Conservation (phyloP, 2,329 filamentous ascomycete species). For the Rhinocladiella similis region DNA sequence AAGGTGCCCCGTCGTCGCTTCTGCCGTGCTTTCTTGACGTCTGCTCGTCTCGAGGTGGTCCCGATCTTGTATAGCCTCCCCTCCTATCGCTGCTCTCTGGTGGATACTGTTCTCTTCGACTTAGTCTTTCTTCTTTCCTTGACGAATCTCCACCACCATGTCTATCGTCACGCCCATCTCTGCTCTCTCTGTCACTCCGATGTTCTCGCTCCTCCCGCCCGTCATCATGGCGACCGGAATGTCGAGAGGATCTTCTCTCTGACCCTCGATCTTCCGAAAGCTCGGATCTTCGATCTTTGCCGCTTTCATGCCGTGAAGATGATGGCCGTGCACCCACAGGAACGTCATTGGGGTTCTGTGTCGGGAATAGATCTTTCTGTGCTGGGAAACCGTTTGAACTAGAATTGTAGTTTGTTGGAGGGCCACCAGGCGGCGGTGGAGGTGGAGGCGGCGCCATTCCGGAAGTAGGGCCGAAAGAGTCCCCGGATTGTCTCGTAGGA, state of each 20-base stretch:
- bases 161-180: slow-evolving; percentile 23
- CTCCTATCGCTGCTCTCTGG: slow-evolving; percentile 20
- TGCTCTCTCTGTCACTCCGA: slow-evolving; percentile 15
- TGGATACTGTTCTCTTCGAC: slow-evolving; percentile 18
- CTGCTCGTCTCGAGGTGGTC: slow-evolving; percentile 36
- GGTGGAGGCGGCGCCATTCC: slow-evolving; percentile 31
- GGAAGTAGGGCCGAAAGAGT: slow-evolving; percentile 15
- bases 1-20: slow-evolving; percentile 26
- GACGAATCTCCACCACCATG: slow-evolving; percentile 14
- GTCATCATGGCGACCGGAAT: slow-evolving; percentile 27
- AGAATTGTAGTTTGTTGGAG: slow-evolving; percentile 33
- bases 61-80: slow-evolving; percentile 20
- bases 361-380: slow-evolving; percentile 36
- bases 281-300: slow-evolving; percentile 21
- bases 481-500: slow-evolving; percentile 34
- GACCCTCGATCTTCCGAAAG: slow-evolving; percentile 22
- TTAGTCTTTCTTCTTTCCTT: slow-evolving; percentile 17
- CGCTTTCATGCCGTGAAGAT: slow-evolving; percentile 22
- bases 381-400: slow-evolving; percentile 30
- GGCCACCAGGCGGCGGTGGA: slow-evolving; percentile 32
- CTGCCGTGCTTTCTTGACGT: slow-evolving; percentile 38
- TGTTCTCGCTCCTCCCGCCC: slow-evolving; percentile 21
- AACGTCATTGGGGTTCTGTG: slow-evolving; percentile 29
- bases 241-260: slow-evolving; percentile 25
- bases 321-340: slow-evolving; percentile 29